phyloP scores from a whole-genome alignment of 805 yeast genomes.

The Komagataella ulmi region DNA sequence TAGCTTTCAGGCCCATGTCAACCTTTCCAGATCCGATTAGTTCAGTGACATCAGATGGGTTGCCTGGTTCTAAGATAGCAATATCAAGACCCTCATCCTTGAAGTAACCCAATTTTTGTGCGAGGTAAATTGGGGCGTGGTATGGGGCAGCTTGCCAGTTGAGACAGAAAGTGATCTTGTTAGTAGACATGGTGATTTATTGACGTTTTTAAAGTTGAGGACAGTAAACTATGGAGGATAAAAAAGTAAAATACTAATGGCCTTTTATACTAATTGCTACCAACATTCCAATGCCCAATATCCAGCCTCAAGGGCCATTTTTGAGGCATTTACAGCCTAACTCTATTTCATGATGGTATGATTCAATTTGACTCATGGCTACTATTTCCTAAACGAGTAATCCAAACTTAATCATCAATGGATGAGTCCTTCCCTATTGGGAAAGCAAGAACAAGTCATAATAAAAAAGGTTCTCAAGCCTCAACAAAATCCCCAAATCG shows the following conservation, averaged over 20 bases:
- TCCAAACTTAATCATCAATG: background rate
- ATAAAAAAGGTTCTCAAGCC: background rate
- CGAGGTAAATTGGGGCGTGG: slow-evolving; percentile 38
- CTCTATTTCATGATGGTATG: background rate
- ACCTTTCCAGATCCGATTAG: slow-evolving; percentile 42
- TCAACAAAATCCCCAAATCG: background rate
- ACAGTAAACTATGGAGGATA: background rate
- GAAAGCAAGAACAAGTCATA: background rate
- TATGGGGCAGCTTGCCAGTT: slow-evolving; percentile 46
- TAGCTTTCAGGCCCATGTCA: slow-evolving; percentile 47
- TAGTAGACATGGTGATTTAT: slow-evolving; percentile 21
- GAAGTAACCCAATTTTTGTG: slow-evolving; percentile 36
- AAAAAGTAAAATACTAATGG: background rate
- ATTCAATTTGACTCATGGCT: background rate
- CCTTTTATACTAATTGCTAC: background rate
- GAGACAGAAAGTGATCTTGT: slow-evolving; percentile 35
- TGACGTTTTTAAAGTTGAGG: background rate
- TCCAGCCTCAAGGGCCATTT: background rate
- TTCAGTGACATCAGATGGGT: slow-evolving; percentile 46
- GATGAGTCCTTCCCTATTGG: background rate
- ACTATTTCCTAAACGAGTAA: background rate
- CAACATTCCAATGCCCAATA: background rate
- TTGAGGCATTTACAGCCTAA: background rate
- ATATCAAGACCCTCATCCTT: slow-evolving; percentile 35
- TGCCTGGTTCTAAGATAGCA: slow-evolving; percentile 40